Base-by-base conservation (phyloP, 1,284 basidiomycete genomes). In the Microbotryum silenes-acaulis region DNA sequence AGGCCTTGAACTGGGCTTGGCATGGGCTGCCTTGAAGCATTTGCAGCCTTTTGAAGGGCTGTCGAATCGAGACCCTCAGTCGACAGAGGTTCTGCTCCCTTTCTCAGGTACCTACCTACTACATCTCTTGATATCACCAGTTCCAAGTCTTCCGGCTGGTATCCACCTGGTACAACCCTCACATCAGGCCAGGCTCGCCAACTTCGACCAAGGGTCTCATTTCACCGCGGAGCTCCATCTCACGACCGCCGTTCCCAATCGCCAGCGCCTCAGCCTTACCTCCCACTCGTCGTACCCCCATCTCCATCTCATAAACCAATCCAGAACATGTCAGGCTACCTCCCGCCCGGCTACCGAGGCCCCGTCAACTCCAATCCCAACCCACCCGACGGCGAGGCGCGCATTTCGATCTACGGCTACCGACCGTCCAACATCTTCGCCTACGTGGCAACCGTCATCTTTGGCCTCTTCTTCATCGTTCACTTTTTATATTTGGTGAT, bases 351-450 rank as follows among this genome's bases (percentile, higher is more conserved):
- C 42, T 75, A 74, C 62, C 57, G 61, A n/a, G 74, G 74, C 14
- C 75, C 76, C 1, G 67, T 67, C 64, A 75, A 75, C 62, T 67
- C 68, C 1, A 70, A 74, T 51, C 71, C 72, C 4, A 53, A 56
- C 20, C 48, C 27, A 23, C 20, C 16, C 5, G 59, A 64, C 23
- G 74, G 72, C 25, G 74, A 76, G 62, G 69, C 75, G 6, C 23
- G 53, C 18, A 72, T 77, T 63, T 69, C 70, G 25, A 74, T 77
- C 66, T 77, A 75, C 57, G 74, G 75, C 49, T 78, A 76, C 67
- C 60, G 66, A 3, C 77, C 77, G 3, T 72, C 71, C 23, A 54
- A 73, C 27, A 70, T 70, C 8, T 66, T 74, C 18, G 74, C 70
- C 9, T 59, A 73, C 21, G 64, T 74, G 6, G 74, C 72, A 10